Evolutionary conservation across 768 basidiomycete species (phyloP).

Genomic region (Auriscalpium orientale): DNA sequence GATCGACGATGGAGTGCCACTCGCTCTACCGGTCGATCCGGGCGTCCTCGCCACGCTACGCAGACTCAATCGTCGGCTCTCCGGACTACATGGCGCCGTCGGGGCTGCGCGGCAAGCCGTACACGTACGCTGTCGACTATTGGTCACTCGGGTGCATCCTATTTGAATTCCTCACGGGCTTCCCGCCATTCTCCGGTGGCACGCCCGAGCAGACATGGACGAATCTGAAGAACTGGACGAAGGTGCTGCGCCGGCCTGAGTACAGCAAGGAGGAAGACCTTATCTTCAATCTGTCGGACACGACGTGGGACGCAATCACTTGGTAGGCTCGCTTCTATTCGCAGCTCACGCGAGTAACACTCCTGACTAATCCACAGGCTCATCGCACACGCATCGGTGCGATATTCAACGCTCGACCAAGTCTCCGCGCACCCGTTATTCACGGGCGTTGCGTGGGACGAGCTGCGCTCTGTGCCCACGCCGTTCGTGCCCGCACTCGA

Average conservation of each 20-base stretch:
- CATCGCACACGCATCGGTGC: conserved; percentile 79
- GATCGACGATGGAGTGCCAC: conserved; percentile 89
- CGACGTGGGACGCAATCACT: conserved; percentile 92
- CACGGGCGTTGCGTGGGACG: conserved; percentile 63
- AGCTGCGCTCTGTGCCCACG: conserved; percentile 65
- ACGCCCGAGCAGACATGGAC: conserved; percentile 98
- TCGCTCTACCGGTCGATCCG: conserved; percentile 92
- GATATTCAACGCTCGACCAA: conserved; percentile 68
- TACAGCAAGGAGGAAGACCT: conserved; percentile 95
- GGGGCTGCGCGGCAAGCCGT: conserved; percentile 89
- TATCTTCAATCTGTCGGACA: conserved; percentile 90
- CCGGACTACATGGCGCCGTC: conserved; percentile 99
- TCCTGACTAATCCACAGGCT: conserved; percentile 39
- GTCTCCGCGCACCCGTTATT: conserved; percentile 83
- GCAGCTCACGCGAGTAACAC: not conserved
- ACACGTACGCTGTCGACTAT: conserved; percentile 93
- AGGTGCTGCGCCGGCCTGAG: conserved; percentile 84
- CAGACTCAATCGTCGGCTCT: conserved; percentile 95
- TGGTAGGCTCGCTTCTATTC: conserved; percentile 38
- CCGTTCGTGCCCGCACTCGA: conserved; percentile 95
- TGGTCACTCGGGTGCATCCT: conserved; percentile 98
- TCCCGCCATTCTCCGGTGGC: conserved; percentile 95
- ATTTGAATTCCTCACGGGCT: conserved; percentile 94
- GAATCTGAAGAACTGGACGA: conserved; percentile 96
- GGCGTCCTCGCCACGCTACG: conserved; percentile 85